These are phyloP conservation scores for Chytridium lagenaria DNA, from an alignment of 371 early-diverging fungal species.

Conservation along the genomic window DNA sequence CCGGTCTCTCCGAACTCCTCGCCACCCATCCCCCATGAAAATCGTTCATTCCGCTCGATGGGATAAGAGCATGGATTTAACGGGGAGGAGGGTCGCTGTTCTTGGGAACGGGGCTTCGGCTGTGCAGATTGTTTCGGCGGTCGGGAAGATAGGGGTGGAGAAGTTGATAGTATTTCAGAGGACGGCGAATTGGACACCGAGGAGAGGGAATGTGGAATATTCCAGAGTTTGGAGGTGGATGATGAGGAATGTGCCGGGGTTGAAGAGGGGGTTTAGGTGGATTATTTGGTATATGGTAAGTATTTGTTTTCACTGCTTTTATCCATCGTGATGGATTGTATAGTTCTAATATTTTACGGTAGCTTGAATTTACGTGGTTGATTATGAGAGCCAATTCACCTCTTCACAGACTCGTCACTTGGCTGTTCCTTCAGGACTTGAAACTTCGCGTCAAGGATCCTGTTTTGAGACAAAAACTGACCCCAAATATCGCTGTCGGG, in stretches of 20 bases:
- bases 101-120: conserved; percentile 49
- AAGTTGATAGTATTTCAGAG: conserved; percentile 57
- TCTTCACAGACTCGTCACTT: neutral
- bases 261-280: conserved; percentile 17
- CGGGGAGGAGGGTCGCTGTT: conserved; percentile 35
- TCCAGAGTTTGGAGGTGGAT: conserved; percentile 35
- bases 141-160: conserved; percentile 44
- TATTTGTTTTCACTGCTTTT: neutral
- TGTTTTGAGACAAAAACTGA: conserved; percentile 51
- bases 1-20: conserved; percentile 51
- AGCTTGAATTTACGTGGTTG: conserved; percentile 6
- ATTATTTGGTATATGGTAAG: conserved; percentile 7
- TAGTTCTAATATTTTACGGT: neutral
- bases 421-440: conserved; percentile 25
- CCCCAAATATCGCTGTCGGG: conserved; percentile 55
- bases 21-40: conserved; percentile 29
- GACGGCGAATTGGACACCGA: conserved; percentile 54
- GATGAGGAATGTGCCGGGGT: conserved; percentile 52
- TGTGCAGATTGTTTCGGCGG: conserved; percentile 56
- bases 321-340: neutral
- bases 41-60: conserved; percentile 42
- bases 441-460: conserved; percentile 37
- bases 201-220: conserved; percentile 37
- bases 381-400: neutral
- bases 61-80: conserved; percentile 25